phyloP scores from a whole-genome alignment of 805 yeast species.

The Candida namnaoensis region DNA sequence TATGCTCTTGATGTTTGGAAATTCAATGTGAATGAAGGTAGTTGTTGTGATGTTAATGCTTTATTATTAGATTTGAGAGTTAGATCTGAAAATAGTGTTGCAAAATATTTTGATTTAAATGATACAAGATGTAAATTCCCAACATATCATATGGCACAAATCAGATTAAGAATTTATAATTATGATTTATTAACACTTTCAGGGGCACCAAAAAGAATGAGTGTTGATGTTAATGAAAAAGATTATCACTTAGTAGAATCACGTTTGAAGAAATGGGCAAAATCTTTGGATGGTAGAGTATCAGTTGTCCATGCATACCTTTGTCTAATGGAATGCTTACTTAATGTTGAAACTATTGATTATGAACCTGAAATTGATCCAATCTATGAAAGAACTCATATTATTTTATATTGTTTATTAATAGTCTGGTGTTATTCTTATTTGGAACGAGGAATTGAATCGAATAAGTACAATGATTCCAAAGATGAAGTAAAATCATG shows the following conservation, averaged over 20 bases:
- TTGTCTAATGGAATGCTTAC: constrained; percentile 45
- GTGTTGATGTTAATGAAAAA: constrained; percentile 39
- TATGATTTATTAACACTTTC: constrained; percentile 66
- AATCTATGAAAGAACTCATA: constrained; percentile 30
- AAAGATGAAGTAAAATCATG: constrained; percentile 8
- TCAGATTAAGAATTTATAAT: constrained; percentile 55
- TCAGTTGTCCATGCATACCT: constrained; percentile 49
- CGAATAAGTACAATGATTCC: not conserved
- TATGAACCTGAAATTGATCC: constrained; percentile 37
- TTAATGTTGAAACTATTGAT: constrained; percentile 32
- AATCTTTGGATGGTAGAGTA: constrained; percentile 35
- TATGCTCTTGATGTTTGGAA: constrained; percentile 62
- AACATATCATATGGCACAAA: constrained; percentile 58
- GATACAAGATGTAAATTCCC: constrained; percentile 48
- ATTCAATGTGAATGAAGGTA: constrained; percentile 7
- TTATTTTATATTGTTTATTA: constrained; percentile 12
- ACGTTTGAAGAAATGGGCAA: constrained; percentile 23
- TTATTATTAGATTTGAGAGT: constrained; percentile 1
- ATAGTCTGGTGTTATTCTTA: constrained; percentile 41
- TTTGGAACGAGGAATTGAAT: constrained; percentile 35
- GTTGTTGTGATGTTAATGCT: constrained; percentile 3
- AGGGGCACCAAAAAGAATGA: constrained; percentile 70
- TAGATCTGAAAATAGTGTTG: constrained; percentile 4
- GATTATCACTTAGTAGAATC: constrained; percentile 36
- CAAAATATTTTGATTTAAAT: constrained; percentile 20